Percentiles rank a stretch among this genome's conserved stretches.
phyloP scores from a whole-genome alignment of 2,329 filamentous ascomycete species.

The Monosporascus ibericus region DNA sequence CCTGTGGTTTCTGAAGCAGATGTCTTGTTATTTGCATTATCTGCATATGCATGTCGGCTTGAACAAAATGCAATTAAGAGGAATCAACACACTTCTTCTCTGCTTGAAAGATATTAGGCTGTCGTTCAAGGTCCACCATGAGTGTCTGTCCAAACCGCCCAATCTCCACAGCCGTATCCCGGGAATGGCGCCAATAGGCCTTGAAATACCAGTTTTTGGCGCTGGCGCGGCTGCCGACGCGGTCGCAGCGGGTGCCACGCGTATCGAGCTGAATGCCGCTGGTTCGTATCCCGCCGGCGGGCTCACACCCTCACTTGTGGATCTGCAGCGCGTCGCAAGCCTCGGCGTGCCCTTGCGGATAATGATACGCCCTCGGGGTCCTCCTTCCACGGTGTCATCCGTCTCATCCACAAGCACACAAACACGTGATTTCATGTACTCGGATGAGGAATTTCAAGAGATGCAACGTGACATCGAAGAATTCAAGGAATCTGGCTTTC shows the following conservation, averaged over 20 bases:
- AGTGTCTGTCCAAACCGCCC: too few relatives aligned
- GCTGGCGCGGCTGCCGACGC: constrained; percentile 32
- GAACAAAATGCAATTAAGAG: too few relatives aligned
- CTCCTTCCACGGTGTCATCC: constrained; percentile 10
- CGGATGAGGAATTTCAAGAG: constrained; percentile 31
- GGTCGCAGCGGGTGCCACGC: constrained; percentile 36
- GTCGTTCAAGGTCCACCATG: too few relatives aligned
- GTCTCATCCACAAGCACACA: constrained; percentile 14
- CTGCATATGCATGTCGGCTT: too few relatives aligned
- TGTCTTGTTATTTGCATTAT: too few relatives aligned
- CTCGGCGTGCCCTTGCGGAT: constrained; percentile 40
- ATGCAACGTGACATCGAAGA: constrained; percentile 36
- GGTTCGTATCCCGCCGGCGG: constrained; percentile 46
- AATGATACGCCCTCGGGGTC: constrained; percentile 49
- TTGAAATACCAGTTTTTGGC: constrained; percentile 52
- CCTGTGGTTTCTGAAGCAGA: too few relatives aligned
- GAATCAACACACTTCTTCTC: too few relatives aligned
- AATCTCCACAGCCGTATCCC: background rate
- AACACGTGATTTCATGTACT: constrained; percentile 43
- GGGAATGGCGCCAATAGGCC: constrained; percentile 19
- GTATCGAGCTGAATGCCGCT: constrained; percentile 48
- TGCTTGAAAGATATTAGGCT: too few relatives aligned
- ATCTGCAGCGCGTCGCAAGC: constrained; percentile 24
- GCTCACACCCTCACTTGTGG: constrained; percentile 40
- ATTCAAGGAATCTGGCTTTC: constrained; percentile 31